Evolutionary conservation across 2,329 filamentous ascomycete species (phyloP), one percentile per base, ranked within the genome.

Genomic region (Colletotrichum tanaceti): DNA sequence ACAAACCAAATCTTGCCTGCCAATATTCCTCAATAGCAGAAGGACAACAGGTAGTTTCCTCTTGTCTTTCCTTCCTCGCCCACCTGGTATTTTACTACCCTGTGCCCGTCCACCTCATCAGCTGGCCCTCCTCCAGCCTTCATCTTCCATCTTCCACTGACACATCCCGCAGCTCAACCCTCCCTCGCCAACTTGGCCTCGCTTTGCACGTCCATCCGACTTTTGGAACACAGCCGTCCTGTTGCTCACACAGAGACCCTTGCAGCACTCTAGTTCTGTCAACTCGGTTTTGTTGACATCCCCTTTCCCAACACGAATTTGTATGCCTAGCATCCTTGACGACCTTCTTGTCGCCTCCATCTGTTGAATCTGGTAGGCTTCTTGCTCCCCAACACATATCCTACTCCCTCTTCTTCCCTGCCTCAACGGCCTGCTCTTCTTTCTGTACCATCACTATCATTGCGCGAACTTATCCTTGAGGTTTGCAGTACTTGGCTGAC

Each of bases 241-340:
- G 47, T 38, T 41, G 32, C 11, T 38, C 47, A 35, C 20, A 38
- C 38, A 24, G n/a, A 35, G 14, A 41, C 46, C 54, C 39, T 11
- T 38, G 22, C 47, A 53, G 38, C 5, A 52, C 35, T 53, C 35
- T 6, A 10, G 4, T 65, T 20, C 38, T 18, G 22, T 54, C 13
- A 10, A 32, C n/a, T 64, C 18, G 16, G 32, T 44, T 32, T 61
- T 52, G 28, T 39, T 24, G 52, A 43, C 20, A 35, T 41, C 22
- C 4, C 38, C 46, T 35, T 35, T n/a, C 24, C 24, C 35, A 18
- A 38, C 24, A 63, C 14, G 28, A 22, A n/a, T n/a, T 77, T 81
- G 74, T 82, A 82, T 81, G 77, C 71, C 76, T 82, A 82, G 74
- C 72, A 66, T 65, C n/a, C 46, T 14, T 78, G 76, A 75, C 75